phyloP scores from a whole-genome alignment of 305 asterid species.

The Rubia peregrina region DNA sequence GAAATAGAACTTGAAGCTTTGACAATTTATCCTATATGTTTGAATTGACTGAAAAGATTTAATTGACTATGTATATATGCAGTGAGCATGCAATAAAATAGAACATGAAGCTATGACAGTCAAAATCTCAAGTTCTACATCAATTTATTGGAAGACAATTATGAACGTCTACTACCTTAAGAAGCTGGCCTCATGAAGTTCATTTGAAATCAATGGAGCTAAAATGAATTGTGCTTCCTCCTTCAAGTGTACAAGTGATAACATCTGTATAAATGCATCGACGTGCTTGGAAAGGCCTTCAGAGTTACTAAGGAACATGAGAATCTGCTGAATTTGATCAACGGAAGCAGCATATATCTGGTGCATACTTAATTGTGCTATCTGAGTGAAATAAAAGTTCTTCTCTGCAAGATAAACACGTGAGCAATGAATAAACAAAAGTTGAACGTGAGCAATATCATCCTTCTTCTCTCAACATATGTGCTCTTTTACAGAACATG shows the following conservation, averaged over 20 bases:
- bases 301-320: constrained; percentile 67
- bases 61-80: too few species aligned
- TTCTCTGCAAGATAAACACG: constrained; percentile 54
- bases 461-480: background rate
- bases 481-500: background rate
- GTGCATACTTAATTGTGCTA: constrained; percentile 51
- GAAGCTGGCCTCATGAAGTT: constrained; percentile 50
- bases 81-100: too few species aligned
- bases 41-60: too few species aligned
- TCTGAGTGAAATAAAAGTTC: constrained; percentile 77
- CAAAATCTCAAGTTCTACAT: background rate
- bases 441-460: background rate
- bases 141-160: constrained; percentile 3
- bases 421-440: constrained; percentile 4
- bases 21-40: too few species aligned
- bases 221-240: constrained; percentile 56
- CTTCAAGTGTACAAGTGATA: constrained; percentile 62
- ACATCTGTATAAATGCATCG: constrained; percentile 84
- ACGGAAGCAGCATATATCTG: constrained; percentile 48
- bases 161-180: constrained; percentile 44
- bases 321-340: constrained; percentile 59
- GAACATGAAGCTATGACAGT: too few species aligned
- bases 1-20: too few species aligned
- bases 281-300: constrained; percentile 81
- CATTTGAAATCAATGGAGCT: constrained; percentile 69